A percentile compares a stretch with the other conserved stretches of the same genome.
Evolutionary conservation across 2,329 filamentous ascomycete genomes (phyloP).

Genomic region (Beauveria varroae): DNA sequence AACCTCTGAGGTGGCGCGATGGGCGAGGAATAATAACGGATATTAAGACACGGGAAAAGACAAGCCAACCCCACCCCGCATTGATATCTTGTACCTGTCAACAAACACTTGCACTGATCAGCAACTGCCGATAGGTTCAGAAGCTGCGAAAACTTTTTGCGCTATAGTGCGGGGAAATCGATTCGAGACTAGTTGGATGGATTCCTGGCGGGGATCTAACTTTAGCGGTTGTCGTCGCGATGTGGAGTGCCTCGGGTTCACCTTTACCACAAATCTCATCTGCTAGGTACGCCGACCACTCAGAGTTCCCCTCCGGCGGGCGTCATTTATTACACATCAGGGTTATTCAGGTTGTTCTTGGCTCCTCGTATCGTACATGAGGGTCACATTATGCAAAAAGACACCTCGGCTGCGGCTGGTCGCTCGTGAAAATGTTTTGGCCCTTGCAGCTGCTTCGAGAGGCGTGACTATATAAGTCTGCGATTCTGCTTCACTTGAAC

Average conservation of each 20-base stretch:
- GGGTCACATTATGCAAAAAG: background rate
- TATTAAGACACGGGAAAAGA: background rate
- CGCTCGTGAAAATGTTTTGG: background rate
- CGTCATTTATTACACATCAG: background rate
- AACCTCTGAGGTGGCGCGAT: background rate
- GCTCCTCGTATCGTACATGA: no score
- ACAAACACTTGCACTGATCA: background rate
- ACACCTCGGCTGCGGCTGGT: background rate
- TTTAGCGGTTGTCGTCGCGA: background rate
- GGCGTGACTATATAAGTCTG: background rate
- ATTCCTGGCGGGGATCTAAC: background rate
- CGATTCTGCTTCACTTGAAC: background rate
- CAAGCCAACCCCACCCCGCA: slow-evolving; percentile 1
- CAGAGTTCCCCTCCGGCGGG: background rate
- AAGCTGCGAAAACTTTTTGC: background rate
- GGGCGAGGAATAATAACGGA: background rate
- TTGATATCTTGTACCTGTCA: background rate
- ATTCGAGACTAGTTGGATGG: background rate
- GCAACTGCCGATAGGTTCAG: background rate
- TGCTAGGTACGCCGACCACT: background rate
- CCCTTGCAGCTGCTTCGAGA: background rate
- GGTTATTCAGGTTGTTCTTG: background rate
- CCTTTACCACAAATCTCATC: background rate
- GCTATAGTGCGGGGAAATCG: background rate
- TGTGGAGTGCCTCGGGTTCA: slow-evolving; percentile 2